Base-by-base conservation (phyloP, 2,329 filamentous ascomycete species). In the Mycosphaerella sp. region DNA sequence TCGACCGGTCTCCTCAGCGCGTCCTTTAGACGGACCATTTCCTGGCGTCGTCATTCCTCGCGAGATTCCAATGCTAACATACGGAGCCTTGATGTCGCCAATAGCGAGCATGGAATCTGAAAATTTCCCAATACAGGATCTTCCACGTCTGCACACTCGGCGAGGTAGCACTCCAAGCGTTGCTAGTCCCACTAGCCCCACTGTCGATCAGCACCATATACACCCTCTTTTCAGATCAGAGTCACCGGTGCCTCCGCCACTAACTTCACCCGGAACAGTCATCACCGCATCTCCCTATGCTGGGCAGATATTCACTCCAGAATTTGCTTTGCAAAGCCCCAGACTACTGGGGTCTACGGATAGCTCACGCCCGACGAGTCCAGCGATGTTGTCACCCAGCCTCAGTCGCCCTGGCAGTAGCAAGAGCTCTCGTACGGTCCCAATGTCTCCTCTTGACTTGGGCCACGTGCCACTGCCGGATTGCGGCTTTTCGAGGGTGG, bases 171-270 rank as follows among this genome's bases (percentile, higher is more conserved):
- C 50, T n/a, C 49, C 44, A 12, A 51, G 49, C 44, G 30, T 44
- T 21, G 34, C 41, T n/a, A 40, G 44, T 21, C 34, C 39, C 6
- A 50, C 44, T 32, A 55, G 41, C 25, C 40, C 46, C 13, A 40
- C 42, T 35, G 6, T 39, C 17, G 76, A 75, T 61, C 84, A 89
- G 65, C 75, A 81, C 3, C 81, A 89, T 63, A 89, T 89, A 41
- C 86, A 90, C 66, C 86, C 86, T 7, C 75, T 90, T 2, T 89
- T 90, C 72, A 78, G 86, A 53, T 83, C 82, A 5, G 84, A 87
- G 63, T 86, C 81, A 36, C 84, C 84, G 0, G 77, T 75, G 1
- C 84, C 85, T 6, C 82, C 85, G 1, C 59, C 58, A 80, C 70
- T 79, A 5, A 76, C 78, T 1, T 86, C 84, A 0, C 82, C 84